phyloP scores from a whole-genome alignment of 176 grass and related monocot genomes.

The Phoenix dactylifera region DNA sequence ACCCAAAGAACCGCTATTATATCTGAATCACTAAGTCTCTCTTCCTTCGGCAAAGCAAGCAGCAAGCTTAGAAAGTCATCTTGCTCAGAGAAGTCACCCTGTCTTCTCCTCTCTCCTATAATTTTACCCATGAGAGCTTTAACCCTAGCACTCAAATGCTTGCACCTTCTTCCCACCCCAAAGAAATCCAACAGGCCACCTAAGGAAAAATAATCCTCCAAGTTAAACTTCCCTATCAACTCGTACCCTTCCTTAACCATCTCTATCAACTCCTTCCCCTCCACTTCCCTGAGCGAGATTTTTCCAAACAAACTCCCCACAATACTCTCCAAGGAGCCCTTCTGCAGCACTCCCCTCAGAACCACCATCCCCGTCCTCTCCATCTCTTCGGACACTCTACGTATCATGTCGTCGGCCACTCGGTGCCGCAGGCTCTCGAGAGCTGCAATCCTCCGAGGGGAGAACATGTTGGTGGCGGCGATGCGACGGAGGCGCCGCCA shows the following conservation, averaged over 20 bases:
- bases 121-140: slow-evolving; percentile 27
- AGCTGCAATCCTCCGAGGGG: slow-evolving; percentile 17
- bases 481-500: slow-evolving; percentile 38
- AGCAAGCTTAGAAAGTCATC: slow-evolving; percentile 28
- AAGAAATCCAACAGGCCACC: slow-evolving; percentile 25
- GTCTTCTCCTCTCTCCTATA: slow-evolving; percentile 20
- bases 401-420: slow-evolving; percentile 1
- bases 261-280: slow-evolving; percentile 1
- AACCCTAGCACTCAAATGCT: slow-evolving; percentile 16
- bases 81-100: not conserved
- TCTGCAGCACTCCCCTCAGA: slow-evolving; percentile 26
- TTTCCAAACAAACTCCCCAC: slow-evolving; percentile 25
- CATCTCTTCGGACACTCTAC: not conserved
- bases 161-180: slow-evolving; percentile 18
- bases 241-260: slow-evolving; percentile 39
- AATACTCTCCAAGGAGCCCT: slow-evolving; percentile 24
- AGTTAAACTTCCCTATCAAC: slow-evolving; percentile 32
- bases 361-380: slow-evolving; percentile 3
- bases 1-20: slow-evolving; percentile 41
- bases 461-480: slow-evolving; percentile 22
- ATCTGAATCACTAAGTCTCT: slow-evolving; percentile 24
- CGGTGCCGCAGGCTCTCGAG: slow-evolving; percentile 4
- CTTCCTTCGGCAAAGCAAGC: slow-evolving; percentile 27
- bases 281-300: not conserved
- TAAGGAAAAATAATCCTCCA: slow-evolving; percentile 15